Base-by-base conservation (phyloP, 345 rosid species). In the Linum trigynum region DNA sequence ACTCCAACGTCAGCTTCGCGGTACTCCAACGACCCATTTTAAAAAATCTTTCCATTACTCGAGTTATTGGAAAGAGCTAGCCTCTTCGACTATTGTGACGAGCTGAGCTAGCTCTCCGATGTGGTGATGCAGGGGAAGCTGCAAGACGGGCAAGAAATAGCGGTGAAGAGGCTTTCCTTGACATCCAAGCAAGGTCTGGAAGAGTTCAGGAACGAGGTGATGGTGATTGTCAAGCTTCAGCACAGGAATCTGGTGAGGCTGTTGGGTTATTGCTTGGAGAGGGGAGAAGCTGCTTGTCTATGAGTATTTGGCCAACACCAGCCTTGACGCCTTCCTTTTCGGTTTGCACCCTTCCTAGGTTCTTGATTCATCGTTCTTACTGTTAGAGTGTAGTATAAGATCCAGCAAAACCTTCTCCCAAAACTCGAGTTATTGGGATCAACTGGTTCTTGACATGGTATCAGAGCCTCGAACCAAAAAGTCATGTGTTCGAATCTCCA, bases 231-330 rank as follows among this genome's bases (percentile, higher is more conserved):
- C 23, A 78, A 69, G 43, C 62, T 81, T 57, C 58, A 59, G 66
- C 82, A 83, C 9, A 71, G 75, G 9, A 83, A 83, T 68, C 75
- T 83, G 6, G 84, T 80, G 7, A 76, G 68, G 76, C 59, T 82
- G 68, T 38, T 74, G 12, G 84, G 82, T 38, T 80, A 78, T 63
- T 80, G 77, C 71, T 59, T 74, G 43, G 78, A 77, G 66, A 59
- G 35, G 71, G 32, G 77, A 74, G 65, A 79, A 76, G 72, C 73
- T 80, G 2, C 82, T 82, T 23, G 83, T 82, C 3, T 78, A 80
- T 14, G 86, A 80, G 64, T 75, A 72, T 67, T 59, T 83, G 10
- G 72, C 76, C 15, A 80, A 76, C 65, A 78, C 74, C 51, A 78
- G 84, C 65, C 64, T 81, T 69, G 84, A 75, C 69, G 74, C 69